Base-by-base conservation (phyloP, 352 stramenopile genomes). In the Phytophthora pistaciae region DNA sequence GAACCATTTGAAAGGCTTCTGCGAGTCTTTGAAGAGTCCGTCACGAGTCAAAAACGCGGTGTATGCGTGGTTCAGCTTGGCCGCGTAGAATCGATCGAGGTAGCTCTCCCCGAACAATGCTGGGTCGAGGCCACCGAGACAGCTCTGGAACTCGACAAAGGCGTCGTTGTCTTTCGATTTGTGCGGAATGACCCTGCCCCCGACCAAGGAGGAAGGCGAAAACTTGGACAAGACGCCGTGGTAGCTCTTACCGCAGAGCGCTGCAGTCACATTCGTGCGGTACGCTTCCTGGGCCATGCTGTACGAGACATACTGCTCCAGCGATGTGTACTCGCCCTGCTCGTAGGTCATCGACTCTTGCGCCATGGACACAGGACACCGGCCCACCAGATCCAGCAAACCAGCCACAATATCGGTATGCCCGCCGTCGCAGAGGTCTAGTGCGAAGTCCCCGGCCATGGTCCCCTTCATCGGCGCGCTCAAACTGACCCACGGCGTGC, bases 1-100 rank as follows among this genome's bases (percentile, higher is more conserved):
- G 20, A 82, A 80, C 78, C 72, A 85, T 52, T 79, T 82, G 46
- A 73, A 50, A 20, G 70, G 70, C 31, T 78, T 82, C 49, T 75
- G 46, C 1, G 68, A 48, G 40, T 67, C 42, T 36, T 60, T 66
- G 44, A 74, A 75, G 31, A 74, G 48, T 5, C 58, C 75, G 54
- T 87, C 74, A 33, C 62, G 66, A 25, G 72, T 68, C 33, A 74
- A 53, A 66, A 84, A 84, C 5, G 76, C 65, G 13, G 68, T 79
- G 56, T 83, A 77, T 8, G 63, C 36, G 55, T 84, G 79, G 48
- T 84, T 84, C 49, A 83, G 56, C 29, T 68, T 50, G 1, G 73
- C 54, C 11, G 66, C 31, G 68, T 84, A 87, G 70, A 72, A 77
- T 1, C 1, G 16, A 44, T 68, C 55, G 3, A 31, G 21, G 40